Percentiles rank a stretch among this genome's conserved stretches.
These are phyloP conservation scores for Rhodomyrtus tomentosa DNA, from an alignment of 345 rosid genomes.

Conservation along the genomic window DNA sequence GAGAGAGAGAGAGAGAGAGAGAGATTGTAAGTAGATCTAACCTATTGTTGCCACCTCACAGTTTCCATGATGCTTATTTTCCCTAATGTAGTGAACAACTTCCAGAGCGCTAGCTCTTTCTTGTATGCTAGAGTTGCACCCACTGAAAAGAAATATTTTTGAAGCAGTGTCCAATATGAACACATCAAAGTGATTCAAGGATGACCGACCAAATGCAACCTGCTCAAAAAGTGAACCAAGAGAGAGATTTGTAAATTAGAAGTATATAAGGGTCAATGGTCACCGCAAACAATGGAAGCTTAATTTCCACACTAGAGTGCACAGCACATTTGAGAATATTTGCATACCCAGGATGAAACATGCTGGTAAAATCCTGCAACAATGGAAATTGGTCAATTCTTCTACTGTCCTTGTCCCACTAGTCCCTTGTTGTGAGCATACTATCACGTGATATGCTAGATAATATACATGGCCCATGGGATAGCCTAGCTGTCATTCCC, in stretches of 20 bases:
- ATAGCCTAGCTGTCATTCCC: neutral
- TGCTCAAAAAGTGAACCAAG: slow-evolving; percentile 9
- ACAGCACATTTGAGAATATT: neutral
- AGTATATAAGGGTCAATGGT: neutral
- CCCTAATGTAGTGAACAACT: slow-evolving; percentile 67
- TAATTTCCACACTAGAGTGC: neutral
- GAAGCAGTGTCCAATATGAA: slow-evolving; percentile 76
- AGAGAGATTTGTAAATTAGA: neutral
- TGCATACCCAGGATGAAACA: neutral
- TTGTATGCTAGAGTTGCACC: slow-evolving; percentile 72
- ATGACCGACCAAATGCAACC: slow-evolving; percentile 79
- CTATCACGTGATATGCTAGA: neutral
- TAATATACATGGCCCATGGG: neutral
- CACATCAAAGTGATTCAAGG: slow-evolving; percentile 69
- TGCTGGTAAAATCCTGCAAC: neutral
- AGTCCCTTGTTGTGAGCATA: neutral
- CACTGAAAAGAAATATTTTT: slow-evolving; percentile 74
- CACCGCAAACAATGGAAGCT: neutral
- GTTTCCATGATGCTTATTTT: slow-evolving; percentile 60
- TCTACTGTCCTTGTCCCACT: neutral
- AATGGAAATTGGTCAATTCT: neutral
- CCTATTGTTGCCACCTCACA: slow-evolving; percentile 81
- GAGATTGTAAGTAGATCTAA: slow-evolving; percentile 5
- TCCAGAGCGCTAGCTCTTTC: slow-evolving; percentile 89
- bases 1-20: neutral